Percentiles rank a stretch among this genome's conserved stretches.
These are phyloP conservation scores for Cercospora sp. DNA, from an alignment of 2,329 filamentous ascomycete genomes.

Conservation along the genomic window DNA sequence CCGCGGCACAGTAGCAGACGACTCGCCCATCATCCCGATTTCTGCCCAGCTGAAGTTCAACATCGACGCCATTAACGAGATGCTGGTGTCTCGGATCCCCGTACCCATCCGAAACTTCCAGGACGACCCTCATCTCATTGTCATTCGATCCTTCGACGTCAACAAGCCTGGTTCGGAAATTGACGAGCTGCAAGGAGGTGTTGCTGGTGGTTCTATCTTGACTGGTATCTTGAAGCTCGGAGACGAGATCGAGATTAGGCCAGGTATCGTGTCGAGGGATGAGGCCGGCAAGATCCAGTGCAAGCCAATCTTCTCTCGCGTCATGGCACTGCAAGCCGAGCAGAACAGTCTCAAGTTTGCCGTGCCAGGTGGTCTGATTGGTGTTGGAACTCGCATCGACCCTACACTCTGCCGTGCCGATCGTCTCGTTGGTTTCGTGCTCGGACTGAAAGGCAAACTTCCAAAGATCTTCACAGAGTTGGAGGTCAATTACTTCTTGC, in stretches of 20 bases:
- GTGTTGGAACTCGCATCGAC: constrained; percentile 96
- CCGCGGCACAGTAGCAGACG: constrained; percentile 92
- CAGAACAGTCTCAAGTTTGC: constrained; percentile 98
- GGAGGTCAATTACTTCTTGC: constrained; percentile 98
- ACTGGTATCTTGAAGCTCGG: constrained; percentile 96
- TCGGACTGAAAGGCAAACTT: constrained; percentile 88
- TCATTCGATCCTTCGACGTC: constrained; percentile 98
- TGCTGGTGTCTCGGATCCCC: constrained; percentile 92
- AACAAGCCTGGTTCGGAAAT: constrained; percentile 99
- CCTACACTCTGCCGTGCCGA: constrained; percentile 97
- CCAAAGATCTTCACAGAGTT: constrained; percentile 98
- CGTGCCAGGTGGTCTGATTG: constrained; percentile 94
- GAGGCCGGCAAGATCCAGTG: constrained; percentile 92
- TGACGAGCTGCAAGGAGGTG: constrained; percentile 96
- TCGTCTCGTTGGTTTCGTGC: constrained; percentile 96
- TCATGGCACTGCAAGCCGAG: constrained; percentile 94
- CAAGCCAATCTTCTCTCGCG: constrained; percentile 93
- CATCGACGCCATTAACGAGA: constrained; percentile 96
- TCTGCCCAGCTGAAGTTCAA: constrained; percentile 99
- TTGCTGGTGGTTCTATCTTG: constrained; percentile 94
- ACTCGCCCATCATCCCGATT: constrained; percentile 93
- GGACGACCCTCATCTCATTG: constrained; percentile 94
- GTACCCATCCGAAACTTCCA: constrained; percentile 89
- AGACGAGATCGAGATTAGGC: constrained; percentile 97
- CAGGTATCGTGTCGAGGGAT: constrained; percentile 96